phyloP scores from a whole-genome alignment of 805 yeast species.

The Torulaspora quercuum region DNA sequence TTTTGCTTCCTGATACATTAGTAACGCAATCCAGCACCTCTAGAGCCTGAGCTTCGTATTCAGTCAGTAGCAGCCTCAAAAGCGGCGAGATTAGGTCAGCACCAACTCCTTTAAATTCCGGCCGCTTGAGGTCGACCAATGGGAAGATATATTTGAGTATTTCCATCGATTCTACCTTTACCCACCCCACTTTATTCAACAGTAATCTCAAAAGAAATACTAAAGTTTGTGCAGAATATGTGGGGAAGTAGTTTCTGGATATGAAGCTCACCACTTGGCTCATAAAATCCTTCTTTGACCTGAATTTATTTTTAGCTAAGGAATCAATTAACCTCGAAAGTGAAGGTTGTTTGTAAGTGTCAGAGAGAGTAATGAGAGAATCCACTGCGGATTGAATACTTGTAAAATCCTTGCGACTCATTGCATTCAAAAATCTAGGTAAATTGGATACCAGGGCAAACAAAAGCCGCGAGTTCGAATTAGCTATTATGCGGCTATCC shows the following conservation, averaged over 20 bases:
- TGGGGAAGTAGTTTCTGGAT: slow-evolving; percentile 66
- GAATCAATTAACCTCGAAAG: slow-evolving; percentile 74
- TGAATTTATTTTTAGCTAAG: slow-evolving; percentile 69
- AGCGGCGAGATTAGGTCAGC: slow-evolving; percentile 93
- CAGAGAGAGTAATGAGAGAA: slow-evolving; percentile 60
- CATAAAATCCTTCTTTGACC: slow-evolving; percentile 87
- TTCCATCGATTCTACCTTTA: slow-evolving; percentile 75
- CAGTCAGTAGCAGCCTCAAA: slow-evolving; percentile 72
- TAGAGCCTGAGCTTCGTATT: slow-evolving; percentile 81
- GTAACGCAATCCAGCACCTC: slow-evolving; percentile 86
- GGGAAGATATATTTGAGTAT: slow-evolving; percentile 73
- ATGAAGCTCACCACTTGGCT: slow-evolving; percentile 74
- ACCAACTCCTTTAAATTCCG: slow-evolving; percentile 84
- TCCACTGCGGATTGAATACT: slow-evolving; percentile 54
- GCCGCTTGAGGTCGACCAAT: slow-evolving; percentile 66
- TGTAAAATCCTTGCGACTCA: slow-evolving; percentile 53
- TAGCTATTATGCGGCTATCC: slow-evolving; percentile 75
- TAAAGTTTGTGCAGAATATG: slow-evolving; percentile 67
- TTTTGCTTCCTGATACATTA: slow-evolving; percentile 80
- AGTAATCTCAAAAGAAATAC: slow-evolving; percentile 75
- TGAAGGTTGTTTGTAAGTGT: slow-evolving; percentile 49
- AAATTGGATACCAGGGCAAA: slow-evolving; percentile 72
- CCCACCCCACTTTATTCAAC: slow-evolving; percentile 74
- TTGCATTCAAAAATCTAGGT: slow-evolving; percentile 81
- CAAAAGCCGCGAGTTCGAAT: slow-evolving; percentile 62